Base-by-base conservation (phyloP, 2,329 filamentous ascomycete species). In the Xylaria sp. region DNA sequence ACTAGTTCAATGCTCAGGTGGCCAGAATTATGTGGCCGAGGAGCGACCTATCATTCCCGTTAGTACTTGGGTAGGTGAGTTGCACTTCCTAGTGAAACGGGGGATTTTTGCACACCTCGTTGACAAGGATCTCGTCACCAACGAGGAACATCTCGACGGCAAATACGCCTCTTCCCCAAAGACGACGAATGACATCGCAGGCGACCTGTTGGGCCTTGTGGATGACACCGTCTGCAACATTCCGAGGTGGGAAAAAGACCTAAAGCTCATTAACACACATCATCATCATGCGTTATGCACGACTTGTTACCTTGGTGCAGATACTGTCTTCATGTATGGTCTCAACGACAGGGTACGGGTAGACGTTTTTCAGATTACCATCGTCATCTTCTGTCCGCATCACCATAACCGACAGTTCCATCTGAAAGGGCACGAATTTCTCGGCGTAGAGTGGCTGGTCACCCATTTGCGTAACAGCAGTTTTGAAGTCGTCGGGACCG, bases 131-230 rank as follows among this genome's bases (percentile, higher is more conserved):
- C 1, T 83, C 83, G 82, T 89, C 89, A 74, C 96, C 89, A 11
- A 94, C 86, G 3, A 98, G 81, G 81, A 99, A 99, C 89, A 98
- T 93, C 82, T 99, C 96, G 0, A 98, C 95, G 0, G 95, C 96
- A 80, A 98, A 99, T 36, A 97, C 93, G 71, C 96, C 96, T 70
- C 96, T 91, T 60, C 96, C 96, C 83, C 90, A 90, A 63, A 99
- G 91, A 60, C 89, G 91, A 50, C 88, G 86, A 24, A 98, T 89
- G 11, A 96, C 94, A 66, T 92, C 89, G 73, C 89, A 88, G 0
- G 94, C 96, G 0, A 98, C 85, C 50, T 90, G 86, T 77, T 93
- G 90, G 0, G 94, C 94, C 74, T 87, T 82, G 71, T 88, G 80
- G 69, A 88, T 87, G 47, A 92, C 84, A 1, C 84, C 80, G 0